phyloP scores from a whole-genome alignment of 2,329 filamentous ascomycete species.

The Aureobasidium subglaciale region DNA sequence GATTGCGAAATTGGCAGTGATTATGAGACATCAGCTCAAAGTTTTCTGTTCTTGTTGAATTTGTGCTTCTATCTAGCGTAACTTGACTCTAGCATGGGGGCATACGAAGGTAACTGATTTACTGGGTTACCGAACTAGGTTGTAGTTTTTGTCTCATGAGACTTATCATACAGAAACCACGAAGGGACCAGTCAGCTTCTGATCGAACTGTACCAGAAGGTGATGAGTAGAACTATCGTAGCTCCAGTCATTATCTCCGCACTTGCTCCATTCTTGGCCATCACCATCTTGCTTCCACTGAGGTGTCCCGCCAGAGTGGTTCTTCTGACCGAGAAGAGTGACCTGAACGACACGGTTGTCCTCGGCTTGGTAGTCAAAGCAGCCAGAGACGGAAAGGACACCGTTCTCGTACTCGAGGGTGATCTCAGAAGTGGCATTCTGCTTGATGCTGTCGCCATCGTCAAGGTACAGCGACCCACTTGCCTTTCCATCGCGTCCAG shows the following conservation, averaged over 20 bases:
- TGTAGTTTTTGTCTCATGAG: neutral
- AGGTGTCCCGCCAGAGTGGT: neutral
- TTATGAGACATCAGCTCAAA: neutral
- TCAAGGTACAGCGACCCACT: slow-evolving; percentile 66
- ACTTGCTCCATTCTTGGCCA: neutral
- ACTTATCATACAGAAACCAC: neutral
- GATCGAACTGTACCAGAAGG: neutral
- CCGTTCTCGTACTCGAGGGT: slow-evolving; percentile 51
- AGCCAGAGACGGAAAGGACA: slow-evolving; percentile 32
- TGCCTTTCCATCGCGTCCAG: slow-evolving; percentile 56
- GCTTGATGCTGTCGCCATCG: slow-evolving; percentile 63
- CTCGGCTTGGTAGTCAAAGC: slow-evolving; percentile 13
- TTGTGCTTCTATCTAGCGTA: neutral
- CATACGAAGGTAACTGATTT: too few relatives aligned
- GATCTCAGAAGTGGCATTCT: slow-evolving; percentile 49
- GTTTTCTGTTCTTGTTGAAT: too few relatives aligned
- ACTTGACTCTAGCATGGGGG: neutral
- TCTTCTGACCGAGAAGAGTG: neutral
- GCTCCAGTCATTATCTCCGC: neutral
- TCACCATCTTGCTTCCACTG: neutral
- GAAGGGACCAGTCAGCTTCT: neutral
- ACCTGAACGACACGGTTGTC: slow-evolving; percentile 1
- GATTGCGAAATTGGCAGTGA: neutral
- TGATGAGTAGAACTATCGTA: neutral
- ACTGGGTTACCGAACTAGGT: too few relatives aligned